Percentiles rank a stretch among this genome's conserved stretches.
Evolutionary conservation across 148 eudicot genomes (phyloP).

Genomic region (Diospyros lotus): DNA sequence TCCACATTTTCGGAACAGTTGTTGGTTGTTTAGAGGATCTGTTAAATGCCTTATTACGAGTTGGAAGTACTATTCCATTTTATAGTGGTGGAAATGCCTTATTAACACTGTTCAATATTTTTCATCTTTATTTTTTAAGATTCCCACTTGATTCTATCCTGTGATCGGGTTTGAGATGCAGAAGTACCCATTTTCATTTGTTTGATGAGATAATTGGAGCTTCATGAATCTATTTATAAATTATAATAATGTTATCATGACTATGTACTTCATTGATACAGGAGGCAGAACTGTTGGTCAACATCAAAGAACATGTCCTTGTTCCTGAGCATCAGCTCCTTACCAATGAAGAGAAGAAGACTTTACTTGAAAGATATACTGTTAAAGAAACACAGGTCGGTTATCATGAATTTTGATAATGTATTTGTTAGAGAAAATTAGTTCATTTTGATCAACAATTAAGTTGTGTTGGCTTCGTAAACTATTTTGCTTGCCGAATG

Average conservation of each 20-base stretch:
- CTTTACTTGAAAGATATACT: slow-evolving; percentile 72
- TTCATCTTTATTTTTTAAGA: too few species aligned
- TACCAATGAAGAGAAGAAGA: slow-evolving; percentile 77
- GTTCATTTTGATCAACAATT: neutral
- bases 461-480: neutral
- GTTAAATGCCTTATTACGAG: too few species aligned
- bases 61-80: too few species aligned
- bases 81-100: too few species aligned
- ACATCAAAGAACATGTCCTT: slow-evolving; percentile 76
- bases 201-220: neutral
- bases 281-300: slow-evolving; percentile 86
- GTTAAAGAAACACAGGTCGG: slow-evolving; percentile 94
- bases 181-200: neutral
- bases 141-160: too few species aligned
- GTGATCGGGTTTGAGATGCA: neutral
- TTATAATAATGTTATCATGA: neutral
- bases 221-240: neutral
- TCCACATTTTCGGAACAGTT: neutral
- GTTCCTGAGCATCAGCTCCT: slow-evolving; percentile 88
- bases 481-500: neutral
- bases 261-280: slow-evolving; percentile 22
- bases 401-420: neutral
- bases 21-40: too few species aligned
- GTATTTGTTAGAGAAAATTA: neutral
- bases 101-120: too few species aligned